Base-by-base conservation (phyloP, 2,329 filamentous ascomycete genomes). In the Penicillium italicum region DNA sequence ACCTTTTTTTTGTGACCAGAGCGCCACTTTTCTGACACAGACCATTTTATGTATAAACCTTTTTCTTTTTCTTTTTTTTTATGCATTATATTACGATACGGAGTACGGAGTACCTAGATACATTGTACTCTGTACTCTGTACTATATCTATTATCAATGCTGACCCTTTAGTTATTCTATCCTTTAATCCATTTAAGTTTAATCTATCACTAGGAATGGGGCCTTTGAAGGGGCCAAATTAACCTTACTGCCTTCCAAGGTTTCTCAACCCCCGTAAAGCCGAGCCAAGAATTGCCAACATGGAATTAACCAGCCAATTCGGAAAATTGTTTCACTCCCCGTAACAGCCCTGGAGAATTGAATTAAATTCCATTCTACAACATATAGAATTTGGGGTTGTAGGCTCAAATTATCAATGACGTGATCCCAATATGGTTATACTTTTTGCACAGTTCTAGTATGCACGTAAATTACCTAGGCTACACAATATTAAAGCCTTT, bases 1-100 rank as follows among this genome's bases (percentile, higher is more conserved):
- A 68, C 65, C 63, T 62, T 49, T 64, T 66, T 28, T 58, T 53
- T 65, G 66, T 64, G 67, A 72, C 67, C 69, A 67, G 64, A 66
- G 66, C 69, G 69, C 69, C 66, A 69, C 66, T 50, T 59, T 66
- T 62, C 53, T 57, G 61, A 65, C 58, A 61, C 55, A 58, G 56
- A 61, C 52, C 53, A 58, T 53, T 55, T 56, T 45, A 43, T n/a
- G 42, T 53, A 48, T 48, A 41, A 24, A 34, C 24, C 26, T 37
- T 42, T 45, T 57, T 55, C 49, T 40, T n/a, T 47, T 44, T 36
- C 20, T 49, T 41, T 40, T 26, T 37, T 22, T 22, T 40, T 30
- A 41, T 40, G 40, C 24, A 51, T 18, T 44, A 36, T 36, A 22
- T 42, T 31, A 42, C 46, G 20, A 34, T 50, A 18, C 26, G 26